Percentiles rank a stretch among this genome's conserved stretches.
Evolutionary conservation across 441 rosid species (phyloP).

Genomic region (Hura crepitans): DNA sequence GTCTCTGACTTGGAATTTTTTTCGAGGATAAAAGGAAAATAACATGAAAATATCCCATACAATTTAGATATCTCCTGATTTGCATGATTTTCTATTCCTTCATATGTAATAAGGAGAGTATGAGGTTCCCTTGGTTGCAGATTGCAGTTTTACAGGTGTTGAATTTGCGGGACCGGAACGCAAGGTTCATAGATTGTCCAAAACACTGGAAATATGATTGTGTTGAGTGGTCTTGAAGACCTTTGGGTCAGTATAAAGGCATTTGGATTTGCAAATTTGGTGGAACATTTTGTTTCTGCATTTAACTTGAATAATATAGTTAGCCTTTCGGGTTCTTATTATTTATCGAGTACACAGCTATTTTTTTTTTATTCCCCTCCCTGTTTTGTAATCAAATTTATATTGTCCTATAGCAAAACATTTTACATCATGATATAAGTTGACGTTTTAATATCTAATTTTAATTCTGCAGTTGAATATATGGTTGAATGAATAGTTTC

Average conservation of each 20-base stretch:
- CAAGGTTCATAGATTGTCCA: not conserved
- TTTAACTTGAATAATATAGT: not conserved
- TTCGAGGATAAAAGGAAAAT: too few relatives aligned
- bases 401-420: too few relatives aligned
- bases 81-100: not conserved
- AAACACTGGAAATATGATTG: not conserved
- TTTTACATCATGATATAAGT: too few relatives aligned
- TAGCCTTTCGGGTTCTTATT: not conserved
- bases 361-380: too few relatives aligned
- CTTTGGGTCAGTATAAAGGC: not conserved
- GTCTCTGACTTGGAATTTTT: not conserved
- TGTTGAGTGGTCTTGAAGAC: not conserved
- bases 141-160: not conserved
- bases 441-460: too few relatives aligned
- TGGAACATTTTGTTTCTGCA: not conserved
- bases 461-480: too few relatives aligned
- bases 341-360: too few relatives aligned
- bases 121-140: not conserved
- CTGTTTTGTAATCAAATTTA: too few relatives aligned
- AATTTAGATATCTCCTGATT: constrained; percentile 13
- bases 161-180: not conserved
- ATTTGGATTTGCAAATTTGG: not conserved
- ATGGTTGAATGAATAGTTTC: too few relatives aligned
- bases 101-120: constrained; percentile 8
- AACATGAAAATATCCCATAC: not conserved